These are phyloP conservation scores for Sherardia arvensis DNA, from an alignment of 257 asterid species.

Conservation along the genomic window DNA sequence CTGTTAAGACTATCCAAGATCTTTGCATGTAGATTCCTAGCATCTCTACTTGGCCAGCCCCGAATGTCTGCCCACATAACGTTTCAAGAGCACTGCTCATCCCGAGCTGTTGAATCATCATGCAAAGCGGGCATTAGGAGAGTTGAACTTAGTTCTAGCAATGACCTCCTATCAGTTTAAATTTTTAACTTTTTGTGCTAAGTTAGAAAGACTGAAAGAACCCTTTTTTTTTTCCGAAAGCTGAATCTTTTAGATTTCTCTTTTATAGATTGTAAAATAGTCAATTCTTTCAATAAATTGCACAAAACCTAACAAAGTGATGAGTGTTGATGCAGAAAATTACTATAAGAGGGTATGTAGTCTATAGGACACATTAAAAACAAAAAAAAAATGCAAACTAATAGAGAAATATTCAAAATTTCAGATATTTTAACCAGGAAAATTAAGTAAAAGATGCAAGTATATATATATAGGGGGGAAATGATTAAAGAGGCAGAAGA, in stretches of 20 bases:
- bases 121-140: not conserved
- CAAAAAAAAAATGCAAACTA: not conserved
- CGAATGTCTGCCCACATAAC: conserved; percentile 87
- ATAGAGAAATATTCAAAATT: not conserved
- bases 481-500: not conserved
- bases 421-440: not conserved
- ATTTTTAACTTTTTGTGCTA: not conserved
- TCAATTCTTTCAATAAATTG: not conserved
- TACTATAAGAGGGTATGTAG: not conserved
- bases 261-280: not conserved
- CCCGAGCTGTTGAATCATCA: conserved; percentile 49
- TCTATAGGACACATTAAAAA: not conserved
- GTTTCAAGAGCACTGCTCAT: conserved; percentile 98
- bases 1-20: conserved; percentile 67
- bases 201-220: not conserved
- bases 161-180: not conserved
- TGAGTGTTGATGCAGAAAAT: not conserved
- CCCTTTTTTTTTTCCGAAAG: not conserved
- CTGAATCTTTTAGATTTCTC: too few species aligned
- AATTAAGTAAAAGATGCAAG: not conserved
- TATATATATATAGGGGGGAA: not conserved
- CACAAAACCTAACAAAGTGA: not conserved
- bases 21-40: conserved; percentile 84
- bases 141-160: not conserved
- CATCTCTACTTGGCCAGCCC: conserved; percentile 77